Percentiles rank a stretch among this genome's conserved stretches.
Evolutionary conservation across 75 land plant species (phyloP).

Genomic region (Larix kaempferi): DNA sequence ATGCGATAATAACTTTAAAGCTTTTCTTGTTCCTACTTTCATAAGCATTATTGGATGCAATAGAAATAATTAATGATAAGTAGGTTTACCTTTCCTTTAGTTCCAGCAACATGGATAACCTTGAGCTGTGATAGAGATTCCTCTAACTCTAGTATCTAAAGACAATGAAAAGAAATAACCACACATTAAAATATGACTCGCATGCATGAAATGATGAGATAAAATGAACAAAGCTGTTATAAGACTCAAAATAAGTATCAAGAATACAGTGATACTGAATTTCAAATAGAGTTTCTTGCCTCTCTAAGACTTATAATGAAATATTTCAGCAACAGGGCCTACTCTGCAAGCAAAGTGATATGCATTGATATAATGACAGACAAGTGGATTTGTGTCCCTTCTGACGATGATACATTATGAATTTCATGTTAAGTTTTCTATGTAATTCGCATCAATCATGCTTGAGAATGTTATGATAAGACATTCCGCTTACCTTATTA

Average conservation of each 20-base stretch:
- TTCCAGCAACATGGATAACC: conserved; percentile 94
- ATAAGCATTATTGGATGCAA: neutral
- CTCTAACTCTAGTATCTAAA: conserved; percentile 64
- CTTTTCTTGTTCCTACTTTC: neutral
- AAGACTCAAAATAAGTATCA: neutral
- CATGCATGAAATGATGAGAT: neutral
- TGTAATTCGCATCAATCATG: too few species aligned
- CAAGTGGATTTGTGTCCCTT: too few species aligned
- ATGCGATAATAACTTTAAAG: neutral
- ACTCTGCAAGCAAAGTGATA: too few species aligned
- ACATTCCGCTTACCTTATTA: too few species aligned
- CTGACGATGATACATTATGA: too few species aligned
- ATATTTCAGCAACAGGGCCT: neutral
- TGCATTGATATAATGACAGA: too few species aligned
- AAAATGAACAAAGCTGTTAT: neutral
- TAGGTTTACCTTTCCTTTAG: conserved; percentile 89
- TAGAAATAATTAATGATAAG: neutral
- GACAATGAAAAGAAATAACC: neutral
- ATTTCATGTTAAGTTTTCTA: too few species aligned
- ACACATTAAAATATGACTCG: neutral
- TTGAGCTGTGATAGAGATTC: conserved; percentile 57
- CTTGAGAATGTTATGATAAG: too few species aligned
- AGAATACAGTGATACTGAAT: neutral
- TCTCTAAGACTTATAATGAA: neutral
- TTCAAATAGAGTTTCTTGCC: neutral